Evolutionary conservation across 1,284 basidiomycete genomes (phyloP), one percentile per base, ranked within the genome.

Genomic region (Puccinia horiana): DNA sequence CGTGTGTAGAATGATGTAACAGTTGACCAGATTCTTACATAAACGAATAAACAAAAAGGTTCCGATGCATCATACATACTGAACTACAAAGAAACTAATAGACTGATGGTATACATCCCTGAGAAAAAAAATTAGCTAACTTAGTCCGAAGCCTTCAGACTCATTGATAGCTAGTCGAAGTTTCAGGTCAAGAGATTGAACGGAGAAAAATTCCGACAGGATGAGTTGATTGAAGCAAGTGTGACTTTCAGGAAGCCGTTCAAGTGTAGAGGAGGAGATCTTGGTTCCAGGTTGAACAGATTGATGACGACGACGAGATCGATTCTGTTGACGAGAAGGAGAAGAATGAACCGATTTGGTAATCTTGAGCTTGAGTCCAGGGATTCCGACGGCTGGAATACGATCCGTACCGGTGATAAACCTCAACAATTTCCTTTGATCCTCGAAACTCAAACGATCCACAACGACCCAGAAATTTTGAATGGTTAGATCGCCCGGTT

Each of bases 391-490:
- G 23, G 85, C 84, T 0, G 85, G 85, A 26, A 86, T 83, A 2
- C 85, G 83, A 54, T 85, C 85, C 18, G 82, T 83, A 0, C 84
- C 84, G 3, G 85, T 86, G 65, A 85, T 83, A 74, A 86, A 86
- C 1, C 81, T 73, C 32, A 86, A 77, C 14, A 86, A 81, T 40
- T 81, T 72, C 11, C 76, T 82, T 65, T 86, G 85, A 0, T 77
- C 49, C 0, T 70, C 35, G 4, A 82, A 18, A 0, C 42, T 29
- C 40, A 84, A 82, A 2, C 18, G 1, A 8, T 49, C 44, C 16
- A 86, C 77, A 52, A 84, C 76, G 1, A 44, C 16, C 85, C 85
- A 86, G 69, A 86, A 86, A n/a, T 82, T 84, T 83, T 80, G 40
- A 29, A 86, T 78, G 0, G 85, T 81, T 26, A 65, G 72, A 20